Conservation (phyloP, 208 protist species). For the Wallacemonas collosoma region DNA sequence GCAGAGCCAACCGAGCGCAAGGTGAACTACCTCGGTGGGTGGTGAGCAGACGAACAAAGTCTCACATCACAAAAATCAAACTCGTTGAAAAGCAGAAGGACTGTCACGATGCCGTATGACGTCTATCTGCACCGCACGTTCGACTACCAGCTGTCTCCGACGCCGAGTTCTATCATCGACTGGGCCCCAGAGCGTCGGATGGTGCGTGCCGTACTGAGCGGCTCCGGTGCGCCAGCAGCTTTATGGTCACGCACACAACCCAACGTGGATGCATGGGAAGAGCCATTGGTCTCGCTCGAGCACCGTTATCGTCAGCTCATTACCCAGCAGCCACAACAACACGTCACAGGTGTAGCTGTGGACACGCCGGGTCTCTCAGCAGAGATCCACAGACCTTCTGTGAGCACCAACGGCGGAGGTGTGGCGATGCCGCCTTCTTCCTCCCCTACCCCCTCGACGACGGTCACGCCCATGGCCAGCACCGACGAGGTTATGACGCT, state of each 20-base stretch:
- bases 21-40: too few species aligned
- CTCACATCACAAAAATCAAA: too few species aligned
- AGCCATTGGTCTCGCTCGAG: neutral
- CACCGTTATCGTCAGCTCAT: neutral
- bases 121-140: slow-evolving; percentile 74
- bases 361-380: neutral
- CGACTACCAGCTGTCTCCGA: slow-evolving; percentile 72
- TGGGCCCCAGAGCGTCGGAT: slow-evolving; percentile 42
- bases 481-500: neutral
- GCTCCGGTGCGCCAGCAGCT: neutral
- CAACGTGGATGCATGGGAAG: neutral
- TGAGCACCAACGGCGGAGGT: too few species aligned
- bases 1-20: too few species aligned
- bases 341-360: neutral
- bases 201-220: slow-evolving; percentile 25
- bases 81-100: too few species aligned
- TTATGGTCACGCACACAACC: neutral
- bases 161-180: slow-evolving; percentile 60
- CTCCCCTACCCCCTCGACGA: too few species aligned
- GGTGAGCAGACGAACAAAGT: too few species aligned
- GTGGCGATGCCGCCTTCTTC: too few species aligned
- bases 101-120: slow-evolving; percentile 42
- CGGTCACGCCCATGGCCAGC: neutral
- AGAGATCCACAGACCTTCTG: neutral
- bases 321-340: slow-evolving; percentile 8